Conservation (phyloP, 75 land plant genomes). For the Azolla pinnata region DNA sequence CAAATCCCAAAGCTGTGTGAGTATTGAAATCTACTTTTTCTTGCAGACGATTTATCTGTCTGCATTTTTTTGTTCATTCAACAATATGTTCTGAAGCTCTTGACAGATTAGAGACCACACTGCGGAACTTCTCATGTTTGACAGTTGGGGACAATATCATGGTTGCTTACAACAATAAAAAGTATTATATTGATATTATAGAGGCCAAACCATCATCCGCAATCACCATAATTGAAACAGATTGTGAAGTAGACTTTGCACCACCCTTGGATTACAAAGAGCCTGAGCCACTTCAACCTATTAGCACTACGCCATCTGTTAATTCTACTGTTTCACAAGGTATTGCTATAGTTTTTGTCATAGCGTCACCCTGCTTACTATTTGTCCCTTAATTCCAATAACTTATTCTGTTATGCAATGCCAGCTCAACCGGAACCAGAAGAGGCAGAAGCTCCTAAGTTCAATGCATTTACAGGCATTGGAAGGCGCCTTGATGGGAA, state of each 20-base stretch:
- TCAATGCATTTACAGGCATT: slow-evolving; percentile 62
- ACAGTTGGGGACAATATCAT: slow-evolving; percentile 86
- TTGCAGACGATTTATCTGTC: too few species aligned
- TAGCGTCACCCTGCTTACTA: too few species aligned
- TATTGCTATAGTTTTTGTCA: neutral
- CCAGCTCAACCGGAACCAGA: slow-evolving; percentile 34
- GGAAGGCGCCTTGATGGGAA: slow-evolving; percentile 79
- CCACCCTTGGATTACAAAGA: slow-evolving; percentile 88
- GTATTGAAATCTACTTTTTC: too few species aligned
- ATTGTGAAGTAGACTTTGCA: slow-evolving; percentile 96
- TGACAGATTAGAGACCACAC: slow-evolving; percentile 72
- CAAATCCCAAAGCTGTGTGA: slow-evolving; percentile 97
- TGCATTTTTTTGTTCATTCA: too few species aligned
- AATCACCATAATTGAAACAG: slow-evolving; percentile 90
- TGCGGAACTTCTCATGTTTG: slow-evolving; percentile 83
- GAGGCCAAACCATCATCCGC: slow-evolving; percentile 81
- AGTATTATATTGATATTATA: slow-evolving; percentile 79
- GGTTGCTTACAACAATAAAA: slow-evolving; percentile 89
- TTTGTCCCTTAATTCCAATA: too few species aligned
- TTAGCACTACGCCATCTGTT: neutral
- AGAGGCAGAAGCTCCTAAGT: slow-evolving; percentile 37
- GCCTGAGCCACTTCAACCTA: slow-evolving; percentile 50
- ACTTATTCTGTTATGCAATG: too few species aligned
- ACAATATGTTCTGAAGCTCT: neutral
- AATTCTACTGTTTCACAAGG: neutral